Base-by-base conservation (phyloP, 192 early-diverging fungal species). In the Entomortierella beljakovae region DNA sequence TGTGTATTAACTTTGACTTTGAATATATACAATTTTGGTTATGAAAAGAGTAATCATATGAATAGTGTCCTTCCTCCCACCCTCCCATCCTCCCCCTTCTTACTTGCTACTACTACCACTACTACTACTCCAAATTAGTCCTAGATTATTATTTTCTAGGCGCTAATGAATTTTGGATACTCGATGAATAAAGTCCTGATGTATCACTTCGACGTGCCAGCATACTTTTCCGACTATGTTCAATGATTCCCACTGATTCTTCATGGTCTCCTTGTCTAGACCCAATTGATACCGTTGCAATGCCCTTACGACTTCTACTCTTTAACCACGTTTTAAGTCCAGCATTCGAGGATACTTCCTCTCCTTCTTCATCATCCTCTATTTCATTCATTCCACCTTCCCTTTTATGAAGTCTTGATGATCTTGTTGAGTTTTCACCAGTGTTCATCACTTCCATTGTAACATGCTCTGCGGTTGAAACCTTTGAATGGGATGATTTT, bases 211-310 rank as follows among this genome's bases (percentile, higher is more conserved):
- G 50, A 3, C 74, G 53, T 22, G 68, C 58, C 9, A 38, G 61
- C 51, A 59, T 64, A 40, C 74, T 77, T 50, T 68, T 69, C 6
- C 74, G 64, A 54, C 74, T 77, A n/a, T 68, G 65, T 15, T 68
- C 74, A 48, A 77, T 69, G 49, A 77, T 77, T 28, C 74, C 74
- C 23, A 64, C 3, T 1, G 74, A 68, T 25, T 77, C 74, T 50
- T 77, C 75, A 2, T 23, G 40, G 8, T 9, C 22, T 6, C 64
- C 59, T 26, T 70, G 66, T 18, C 26, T 28, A 7, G 75, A 69
- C 0, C 35, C 64, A 37, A 65, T 38, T 20, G 61, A 33, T 4
- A 57, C 62, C 7, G 71, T 57, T 5, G 57, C 61, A 32, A 68
- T 68, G 0, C 72, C 72, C 20, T 28, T 62, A 7, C 72, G 65